Evolutionary conservation across 148 eudicot species (phyloP).

Genomic region (Selenicereus undatus): DNA sequence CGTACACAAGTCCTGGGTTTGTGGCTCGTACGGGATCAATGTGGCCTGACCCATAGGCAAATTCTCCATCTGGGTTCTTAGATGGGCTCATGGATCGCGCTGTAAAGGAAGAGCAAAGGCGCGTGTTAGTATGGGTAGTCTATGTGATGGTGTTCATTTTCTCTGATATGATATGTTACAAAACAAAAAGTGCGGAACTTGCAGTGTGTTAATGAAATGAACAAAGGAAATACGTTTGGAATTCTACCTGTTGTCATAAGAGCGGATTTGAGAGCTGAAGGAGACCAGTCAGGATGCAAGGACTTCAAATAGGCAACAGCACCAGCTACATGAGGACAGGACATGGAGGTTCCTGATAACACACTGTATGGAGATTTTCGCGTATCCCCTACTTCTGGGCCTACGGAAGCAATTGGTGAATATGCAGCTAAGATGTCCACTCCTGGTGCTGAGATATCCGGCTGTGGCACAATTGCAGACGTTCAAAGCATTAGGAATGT

Average conservation of each 20-base stretch:
- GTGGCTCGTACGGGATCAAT: constrained; percentile 34
- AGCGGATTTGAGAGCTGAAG: constrained; percentile 54
- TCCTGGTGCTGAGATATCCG: not conserved
- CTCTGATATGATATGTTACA: not conserved
- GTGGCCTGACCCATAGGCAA: constrained; percentile 49
- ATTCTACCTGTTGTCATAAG: constrained; percentile 53
- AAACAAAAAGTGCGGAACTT: too few relatives aligned
- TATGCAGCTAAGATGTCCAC: constrained; percentile 4
- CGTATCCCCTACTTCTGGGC: not conserved
- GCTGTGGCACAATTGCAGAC: not conserved
- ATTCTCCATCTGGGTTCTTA: constrained; percentile 29
- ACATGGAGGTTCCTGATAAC: constrained; percentile 46
- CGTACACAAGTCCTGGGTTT: constrained; percentile 47
- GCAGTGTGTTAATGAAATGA: too few relatives aligned
- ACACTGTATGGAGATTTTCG: not conserved
- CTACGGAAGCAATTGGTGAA: not conserved
- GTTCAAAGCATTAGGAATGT: not conserved
- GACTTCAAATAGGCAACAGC: constrained; percentile 45
- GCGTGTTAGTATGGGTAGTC: not conserved
- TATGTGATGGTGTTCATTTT: not conserved
- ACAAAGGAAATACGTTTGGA: not conserved
- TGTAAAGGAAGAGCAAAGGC: not conserved
- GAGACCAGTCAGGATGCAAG: constrained; percentile 52
- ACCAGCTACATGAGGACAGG: constrained; percentile 55
- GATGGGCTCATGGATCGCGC: constrained; percentile 31